Evolutionary conservation across 305 asterid genomes (phyloP), one percentile per base, ranked within the genome.

Genomic region (Rubia balearica): DNA sequence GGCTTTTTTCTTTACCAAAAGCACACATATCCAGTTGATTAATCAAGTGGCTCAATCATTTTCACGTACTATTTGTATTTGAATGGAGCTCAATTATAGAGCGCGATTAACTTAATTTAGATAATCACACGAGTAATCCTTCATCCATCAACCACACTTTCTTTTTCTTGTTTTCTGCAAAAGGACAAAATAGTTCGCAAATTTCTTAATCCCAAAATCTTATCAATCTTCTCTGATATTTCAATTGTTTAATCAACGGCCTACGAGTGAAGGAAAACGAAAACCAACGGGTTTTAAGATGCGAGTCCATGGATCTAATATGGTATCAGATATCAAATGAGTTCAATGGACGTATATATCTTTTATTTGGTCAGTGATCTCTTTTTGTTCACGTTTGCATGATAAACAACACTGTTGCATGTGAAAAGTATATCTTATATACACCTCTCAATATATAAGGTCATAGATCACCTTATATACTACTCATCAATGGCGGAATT

Each of bases 71-170:
- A 1, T 21, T 21, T 36, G 14, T 48, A 48, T 59, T 55, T 55
- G 27, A 55, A 56, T 56, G 30, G 8, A 56, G 62, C 14, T 56
- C 53, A 48, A 51, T 51, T 17, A 51, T 16, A 6, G 57, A 51
- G 21, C 6, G 21, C 7, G 38, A 13, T 27, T 36, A 41, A 68
- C 19, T 51, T 69, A 56, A 21, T 70, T 5, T 43, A 6, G 51
- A 56, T 27, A 42, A 65, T 21, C 75, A 62, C 75, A 62, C 69
- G 69, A 71, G 53, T n/a, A 13, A 38, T 21, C 22, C 53, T 17
- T 16, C 57, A 51, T 17, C 6, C 51, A 30, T 46, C 46, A 17
- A 51, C 57, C 22, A 51, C 22, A 16, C 57, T 51, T 51, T 16
- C 8, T 3, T 30, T 48, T 71, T 19, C 61, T 71, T 71, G 64